Evolutionary conservation across 129 eudicot genomes (phyloP), one percentile per base, ranked within the genome.

Genomic region (Gnaphalium uliginosum): DNA sequence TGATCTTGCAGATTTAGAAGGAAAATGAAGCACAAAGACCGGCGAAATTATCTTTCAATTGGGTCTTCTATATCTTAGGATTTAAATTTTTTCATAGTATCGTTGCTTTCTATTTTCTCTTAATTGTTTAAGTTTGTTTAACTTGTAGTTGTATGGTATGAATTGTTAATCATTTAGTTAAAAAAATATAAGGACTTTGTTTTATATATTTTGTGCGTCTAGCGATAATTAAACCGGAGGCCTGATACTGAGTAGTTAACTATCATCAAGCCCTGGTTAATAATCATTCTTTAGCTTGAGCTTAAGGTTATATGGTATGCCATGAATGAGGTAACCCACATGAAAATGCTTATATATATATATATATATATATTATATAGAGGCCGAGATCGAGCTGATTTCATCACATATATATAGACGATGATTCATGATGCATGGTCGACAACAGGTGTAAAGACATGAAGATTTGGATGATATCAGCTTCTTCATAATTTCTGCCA

Each of bases 321-420:
- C 50, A 66, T 46, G 53, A 46, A 46, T 69, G 73, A 46, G 73
- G 73, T 69, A 69, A 69, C 35, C 73, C 58, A 25, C 73, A 69
- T 69, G 60, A 69, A 33, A 23, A 26, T 46, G n/a, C n/a, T 3
- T 3, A 0, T 14, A 11, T 46, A 14, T 14, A 3, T 43, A 43
- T 46, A 14, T 46, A n/a, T 46, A 46, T 46, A 46, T 13, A 46
- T 46, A 46, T 1, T 13, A 46, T 46, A 46, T 1, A 5, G 53
- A 46, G 53, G 10, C 1, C 13, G 48, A 14, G 53, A 46, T 46
- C 4, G 53, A 11, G n/a, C 7, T 69, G 41, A 48, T 69, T 46
- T 70, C 17, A 48, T 6, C 22, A 68, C 14, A 26, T 17, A 26
- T 69, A 53, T 46, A 69, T 69, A 30, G 29, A 46, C 29, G 61